phyloP scores from a whole-genome alignment of 306 rosid species.

The Morella rubra region DNA sequence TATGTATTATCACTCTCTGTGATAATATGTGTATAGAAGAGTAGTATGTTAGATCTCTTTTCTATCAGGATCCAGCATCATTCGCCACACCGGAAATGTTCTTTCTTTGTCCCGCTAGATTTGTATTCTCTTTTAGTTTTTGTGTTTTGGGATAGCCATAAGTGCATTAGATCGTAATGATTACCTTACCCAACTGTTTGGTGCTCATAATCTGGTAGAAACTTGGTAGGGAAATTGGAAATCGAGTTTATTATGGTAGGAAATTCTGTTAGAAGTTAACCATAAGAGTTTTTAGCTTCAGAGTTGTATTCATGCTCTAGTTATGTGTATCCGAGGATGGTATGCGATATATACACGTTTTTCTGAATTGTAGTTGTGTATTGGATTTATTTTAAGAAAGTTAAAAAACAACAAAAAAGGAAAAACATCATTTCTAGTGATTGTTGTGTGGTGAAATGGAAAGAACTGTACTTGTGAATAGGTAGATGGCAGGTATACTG shows the following conservation, averaged over 20 bases:
- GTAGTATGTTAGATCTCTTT: background rate
- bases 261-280: background rate
- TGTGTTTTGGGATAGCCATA: background rate
- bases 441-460: no score
- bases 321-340: background rate
- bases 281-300: background rate
- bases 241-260: background rate
- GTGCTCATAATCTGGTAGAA: background rate
- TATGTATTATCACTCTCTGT: constrained; percentile 9
- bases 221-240: background rate
- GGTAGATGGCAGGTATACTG: background rate
- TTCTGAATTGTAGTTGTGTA: background rate
- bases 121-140: background rate
- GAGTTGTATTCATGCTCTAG: background rate
- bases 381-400: background rate
- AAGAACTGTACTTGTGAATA: background rate
- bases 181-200: background rate
- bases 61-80: background rate
- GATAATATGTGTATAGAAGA: background rate
- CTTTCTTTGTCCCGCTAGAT: background rate
- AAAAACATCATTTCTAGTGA: no score
- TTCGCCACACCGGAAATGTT: background rate
- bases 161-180: background rate
- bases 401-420: background rate
- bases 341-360: background rate